A percentile compares a stretch with the other conserved stretches of the same genome.
Conservation (phyloP, 495 filamentous ascomycete genomes). For the Neurospora sp. region DNA sequence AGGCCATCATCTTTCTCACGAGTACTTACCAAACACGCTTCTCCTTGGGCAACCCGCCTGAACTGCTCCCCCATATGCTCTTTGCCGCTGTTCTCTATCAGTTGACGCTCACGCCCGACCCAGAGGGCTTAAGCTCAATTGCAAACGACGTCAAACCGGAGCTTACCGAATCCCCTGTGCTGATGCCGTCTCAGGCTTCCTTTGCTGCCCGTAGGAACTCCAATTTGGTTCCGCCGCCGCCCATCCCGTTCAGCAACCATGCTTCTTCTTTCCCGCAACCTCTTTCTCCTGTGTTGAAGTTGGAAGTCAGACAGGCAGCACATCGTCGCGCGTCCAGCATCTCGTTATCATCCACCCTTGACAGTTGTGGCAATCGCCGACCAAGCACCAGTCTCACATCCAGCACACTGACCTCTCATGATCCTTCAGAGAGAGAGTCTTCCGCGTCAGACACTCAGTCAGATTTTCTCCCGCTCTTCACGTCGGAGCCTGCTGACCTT, state of each 20-base stretch:
- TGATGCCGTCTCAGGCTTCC: not conserved
- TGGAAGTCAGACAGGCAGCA: not conserved
- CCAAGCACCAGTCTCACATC: not conserved
- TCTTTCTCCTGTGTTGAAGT: constrained; percentile 5
- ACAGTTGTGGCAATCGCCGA: not conserved
- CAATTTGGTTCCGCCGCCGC: not conserved
- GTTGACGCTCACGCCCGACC: constrained; percentile 6
- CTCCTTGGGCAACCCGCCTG: constrained; percentile 9
- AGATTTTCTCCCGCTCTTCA: constrained; percentile 11
- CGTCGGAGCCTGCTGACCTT: constrained; percentile 15
- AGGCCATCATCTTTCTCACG: constrained; percentile 18
- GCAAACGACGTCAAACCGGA: not conserved
- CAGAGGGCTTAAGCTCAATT: not conserved
- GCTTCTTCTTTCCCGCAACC: not conserved
- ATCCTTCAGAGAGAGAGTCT: not conserved
- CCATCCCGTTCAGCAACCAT: not conserved
- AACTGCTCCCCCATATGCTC: constrained; percentile 16
- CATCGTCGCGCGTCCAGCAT: constrained; percentile 5
- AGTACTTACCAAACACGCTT: constrained; percentile 17
- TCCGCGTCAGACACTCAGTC: constrained; percentile 1
- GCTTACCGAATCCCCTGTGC: not conserved
- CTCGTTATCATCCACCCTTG: not conserved
- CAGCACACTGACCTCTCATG: not conserved
- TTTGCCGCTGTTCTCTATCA: constrained; percentile 16
- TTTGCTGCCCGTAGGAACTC: not conserved